Percentiles rank a stretch among this genome's conserved stretches.
Conservation (phyloP, 345 rosid species). For the Anacardium occidentale region DNA sequence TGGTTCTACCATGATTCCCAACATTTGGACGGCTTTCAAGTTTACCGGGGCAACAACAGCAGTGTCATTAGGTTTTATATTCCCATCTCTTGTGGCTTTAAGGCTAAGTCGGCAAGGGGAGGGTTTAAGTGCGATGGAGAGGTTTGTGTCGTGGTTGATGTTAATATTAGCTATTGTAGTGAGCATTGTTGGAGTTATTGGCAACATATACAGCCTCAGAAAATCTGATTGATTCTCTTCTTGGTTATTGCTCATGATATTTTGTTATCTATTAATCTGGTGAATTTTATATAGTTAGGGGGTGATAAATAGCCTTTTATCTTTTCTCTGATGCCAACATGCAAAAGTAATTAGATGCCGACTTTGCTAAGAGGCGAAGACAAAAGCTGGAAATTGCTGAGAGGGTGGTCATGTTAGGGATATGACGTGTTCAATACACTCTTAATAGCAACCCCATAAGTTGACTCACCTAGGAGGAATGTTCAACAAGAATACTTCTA, state of each 20-base stretch:
- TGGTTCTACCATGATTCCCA: conserved; percentile 90
- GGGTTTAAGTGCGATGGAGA: conserved; percentile 49
- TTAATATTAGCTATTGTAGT: conserved; percentile 66
- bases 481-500: conserved; percentile 8
- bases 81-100: conserved; percentile 82
- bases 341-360: neutral
- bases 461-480: neutral
- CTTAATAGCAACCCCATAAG: conserved; percentile 8
- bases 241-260: neutral
- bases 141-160: conserved; percentile 63
- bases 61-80: conserved; percentile 86
- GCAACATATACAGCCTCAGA: conserved; percentile 66
- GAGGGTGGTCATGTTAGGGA: neutral
- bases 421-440: neutral
- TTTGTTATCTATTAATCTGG: conserved; percentile 3
- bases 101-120: conserved; percentile 51
- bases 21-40: conserved; percentile 96
- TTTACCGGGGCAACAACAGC: conserved; percentile 99
- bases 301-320: neutral
- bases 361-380: neutral
- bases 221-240: conserved; percentile 35
- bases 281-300: neutral
- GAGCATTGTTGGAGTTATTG: conserved; percentile 67
- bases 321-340: conserved; percentile 6
- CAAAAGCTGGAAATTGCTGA: conserved; percentile 9